Evolutionary conservation across 257 asterid genomes (phyloP).

Genomic region (Cynanchum wilfordii): DNA sequence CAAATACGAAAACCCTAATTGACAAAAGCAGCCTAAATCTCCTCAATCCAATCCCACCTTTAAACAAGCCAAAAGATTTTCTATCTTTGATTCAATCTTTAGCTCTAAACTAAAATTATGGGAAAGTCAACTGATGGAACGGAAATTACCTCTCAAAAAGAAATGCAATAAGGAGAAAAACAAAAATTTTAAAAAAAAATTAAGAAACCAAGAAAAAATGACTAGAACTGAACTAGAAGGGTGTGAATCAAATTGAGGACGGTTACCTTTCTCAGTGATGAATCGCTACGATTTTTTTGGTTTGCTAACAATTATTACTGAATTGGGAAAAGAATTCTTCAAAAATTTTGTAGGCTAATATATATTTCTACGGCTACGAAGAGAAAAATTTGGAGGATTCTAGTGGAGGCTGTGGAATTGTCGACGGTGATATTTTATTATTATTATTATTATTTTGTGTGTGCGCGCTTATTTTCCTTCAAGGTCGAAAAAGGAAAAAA

Average conservation of each 20-base stretch:
- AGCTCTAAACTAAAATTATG: background rate
- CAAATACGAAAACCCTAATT: background rate
- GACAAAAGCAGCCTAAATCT: background rate
- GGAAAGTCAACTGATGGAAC: background rate
- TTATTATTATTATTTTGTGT: background rate
- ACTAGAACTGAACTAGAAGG: conserved; percentile 2
- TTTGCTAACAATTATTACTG: background rate
- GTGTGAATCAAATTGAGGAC: conserved; percentile 18
- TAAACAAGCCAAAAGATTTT: background rate
- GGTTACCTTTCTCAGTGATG: conserved; percentile 14
- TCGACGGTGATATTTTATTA: background rate
- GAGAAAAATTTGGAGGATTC: conserved; percentile 3
- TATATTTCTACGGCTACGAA: background rate
- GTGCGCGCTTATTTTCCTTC: no score
- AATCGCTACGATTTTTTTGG: background rate
- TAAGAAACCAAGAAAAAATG: background rate
- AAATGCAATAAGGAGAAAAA: background rate
- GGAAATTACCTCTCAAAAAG: background rate
- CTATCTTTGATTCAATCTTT: background rate
- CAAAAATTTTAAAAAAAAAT: background rate
- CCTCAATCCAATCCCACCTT: background rate
- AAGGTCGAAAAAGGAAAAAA: no score
- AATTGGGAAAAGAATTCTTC: background rate
- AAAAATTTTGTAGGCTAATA: background rate
- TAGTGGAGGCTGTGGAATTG: background rate